These are phyloP conservation scores for Endocalyx cinctus DNA, from an alignment of 2,329 filamentous ascomycete genomes.

Conservation along the genomic window DNA sequence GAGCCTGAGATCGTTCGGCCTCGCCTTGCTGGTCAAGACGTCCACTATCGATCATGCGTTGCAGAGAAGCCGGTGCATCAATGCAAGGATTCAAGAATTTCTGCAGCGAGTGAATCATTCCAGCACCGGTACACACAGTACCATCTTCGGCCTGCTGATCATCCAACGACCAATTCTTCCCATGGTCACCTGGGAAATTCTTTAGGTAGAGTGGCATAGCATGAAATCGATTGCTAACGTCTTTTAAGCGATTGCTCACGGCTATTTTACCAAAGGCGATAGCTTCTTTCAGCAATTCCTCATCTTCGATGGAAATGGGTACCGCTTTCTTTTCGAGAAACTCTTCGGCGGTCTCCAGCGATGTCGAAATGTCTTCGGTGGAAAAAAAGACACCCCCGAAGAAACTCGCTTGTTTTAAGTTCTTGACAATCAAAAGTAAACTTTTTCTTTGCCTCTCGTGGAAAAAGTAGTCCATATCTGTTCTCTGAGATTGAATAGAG, in stretches of 20 bases:
- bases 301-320: constrained; percentile 57
- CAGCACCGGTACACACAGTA: constrained; percentile 43
- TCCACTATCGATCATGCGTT: constrained; percentile 43
- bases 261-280: constrained; percentile 61
- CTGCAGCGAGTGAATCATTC: constrained; percentile 49
- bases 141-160: constrained; percentile 40
- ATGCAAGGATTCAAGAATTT: constrained; percentile 44
- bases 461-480: constrained; percentile 84
- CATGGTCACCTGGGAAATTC: constrained; percentile 59
- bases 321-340: constrained; percentile 64
- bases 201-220: constrained; percentile 73
- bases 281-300: constrained; percentile 54
- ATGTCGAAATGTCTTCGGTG: constrained; percentile 54
- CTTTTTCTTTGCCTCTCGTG: constrained; percentile 67
- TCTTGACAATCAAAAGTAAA: constrained; percentile 66
- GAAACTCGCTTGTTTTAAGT: constrained; percentile 79
- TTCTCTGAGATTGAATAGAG: constrained; percentile 79
- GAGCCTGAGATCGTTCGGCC: constrained; percentile 30
- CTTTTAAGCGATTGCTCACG: constrained; percentile 57
- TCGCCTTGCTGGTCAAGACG: constrained; percentile 35
- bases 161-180: constrained; percentile 65
- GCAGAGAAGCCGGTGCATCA: constrained; percentile 38
- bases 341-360: constrained; percentile 60
- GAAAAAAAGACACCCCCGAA: constrained; percentile 78
- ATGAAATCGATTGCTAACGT: constrained; percentile 62